These are phyloP conservation scores for Macrolepiota dolichaula DNA, from an alignment of 768 basidiomycete genomes.

Conservation along the genomic window DNA sequence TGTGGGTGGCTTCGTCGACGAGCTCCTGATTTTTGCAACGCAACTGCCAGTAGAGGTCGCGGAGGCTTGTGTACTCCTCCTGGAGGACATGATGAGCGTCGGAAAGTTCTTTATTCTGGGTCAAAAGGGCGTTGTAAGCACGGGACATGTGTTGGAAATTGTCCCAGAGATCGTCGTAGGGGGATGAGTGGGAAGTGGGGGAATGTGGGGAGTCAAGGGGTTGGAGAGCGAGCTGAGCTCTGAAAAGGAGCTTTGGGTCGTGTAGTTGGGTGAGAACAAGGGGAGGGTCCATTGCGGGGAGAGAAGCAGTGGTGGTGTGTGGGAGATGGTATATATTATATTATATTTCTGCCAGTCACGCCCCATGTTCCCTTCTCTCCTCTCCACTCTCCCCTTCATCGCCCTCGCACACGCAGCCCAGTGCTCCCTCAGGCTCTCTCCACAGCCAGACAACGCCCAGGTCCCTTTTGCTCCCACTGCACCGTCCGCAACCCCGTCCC, in stretches of 20 bases:
- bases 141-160: neutral
- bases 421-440: neutral
- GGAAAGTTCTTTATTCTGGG: conserved; percentile 3
- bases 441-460: neutral
- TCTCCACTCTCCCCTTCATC: neutral
- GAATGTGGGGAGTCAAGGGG: neutral
- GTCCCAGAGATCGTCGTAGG: conserved; percentile 1
- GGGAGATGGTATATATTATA: neutral
- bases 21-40: conserved; percentile 7
- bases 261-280: conserved; percentile 7
- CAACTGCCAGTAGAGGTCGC: neutral
- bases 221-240: neutral
- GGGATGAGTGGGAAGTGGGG: neutral
- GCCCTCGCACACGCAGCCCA: neutral
- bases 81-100: neutral
- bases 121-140: conserved; percentile 4
- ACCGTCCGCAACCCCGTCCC: neutral
- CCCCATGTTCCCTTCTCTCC: neutral
- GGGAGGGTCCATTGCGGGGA: neutral
- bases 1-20: conserved; percentile 2
- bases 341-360: neutral
- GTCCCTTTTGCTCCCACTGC: neutral
- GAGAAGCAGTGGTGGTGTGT: neutral
- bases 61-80: conserved; percentile 3
- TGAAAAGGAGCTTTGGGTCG: conserved; percentile 7